Evolutionary conservation across 1,284 basidiomycete genomes (phyloP).

Genomic region (Chalciporus piperatoides): DNA sequence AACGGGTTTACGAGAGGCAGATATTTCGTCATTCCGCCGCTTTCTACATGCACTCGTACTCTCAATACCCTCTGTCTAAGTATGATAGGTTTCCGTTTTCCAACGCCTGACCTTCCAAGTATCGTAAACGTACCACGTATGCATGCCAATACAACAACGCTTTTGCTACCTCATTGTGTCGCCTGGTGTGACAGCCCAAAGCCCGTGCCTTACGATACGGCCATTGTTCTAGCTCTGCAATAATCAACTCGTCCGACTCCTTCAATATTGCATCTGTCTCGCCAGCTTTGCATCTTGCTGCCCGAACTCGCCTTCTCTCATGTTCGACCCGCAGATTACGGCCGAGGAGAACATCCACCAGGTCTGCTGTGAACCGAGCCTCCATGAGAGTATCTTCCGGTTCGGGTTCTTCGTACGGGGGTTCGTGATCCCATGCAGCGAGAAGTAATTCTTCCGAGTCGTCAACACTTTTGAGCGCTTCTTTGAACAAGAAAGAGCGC

Average conservation of each 20-base stretch:
- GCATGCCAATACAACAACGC: not conserved
- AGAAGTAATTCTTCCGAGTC: not conserved
- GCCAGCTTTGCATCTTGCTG: too few species aligned
- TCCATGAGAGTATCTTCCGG: not conserved
- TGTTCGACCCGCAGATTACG: not conserved
- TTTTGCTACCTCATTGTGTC: not conserved
- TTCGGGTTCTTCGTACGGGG: not conserved
- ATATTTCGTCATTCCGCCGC: constrained; percentile 11
- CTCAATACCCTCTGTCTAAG: not conserved
- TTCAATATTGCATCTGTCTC: too few species aligned
- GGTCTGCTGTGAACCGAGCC: not conserved
- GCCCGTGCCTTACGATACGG: not conserved
- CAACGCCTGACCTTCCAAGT: not conserved
- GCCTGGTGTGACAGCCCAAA: not conserved
- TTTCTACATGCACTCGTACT: constrained; percentile 3
- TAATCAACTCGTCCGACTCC: too few species aligned
- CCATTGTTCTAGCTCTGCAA: too few species aligned
- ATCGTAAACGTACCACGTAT: not conserved
- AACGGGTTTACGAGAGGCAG: constrained; percentile 5
- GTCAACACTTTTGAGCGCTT: not conserved
- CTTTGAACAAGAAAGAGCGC: not conserved
- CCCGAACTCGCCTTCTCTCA: not conserved
- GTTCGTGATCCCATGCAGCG: not conserved
- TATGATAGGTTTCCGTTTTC: not conserved
- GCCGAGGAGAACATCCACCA: not conserved